Evolutionary conservation across 768 basidiomycete species (phyloP).

Genomic region (Sporobolomyces pararoseus): DNA sequence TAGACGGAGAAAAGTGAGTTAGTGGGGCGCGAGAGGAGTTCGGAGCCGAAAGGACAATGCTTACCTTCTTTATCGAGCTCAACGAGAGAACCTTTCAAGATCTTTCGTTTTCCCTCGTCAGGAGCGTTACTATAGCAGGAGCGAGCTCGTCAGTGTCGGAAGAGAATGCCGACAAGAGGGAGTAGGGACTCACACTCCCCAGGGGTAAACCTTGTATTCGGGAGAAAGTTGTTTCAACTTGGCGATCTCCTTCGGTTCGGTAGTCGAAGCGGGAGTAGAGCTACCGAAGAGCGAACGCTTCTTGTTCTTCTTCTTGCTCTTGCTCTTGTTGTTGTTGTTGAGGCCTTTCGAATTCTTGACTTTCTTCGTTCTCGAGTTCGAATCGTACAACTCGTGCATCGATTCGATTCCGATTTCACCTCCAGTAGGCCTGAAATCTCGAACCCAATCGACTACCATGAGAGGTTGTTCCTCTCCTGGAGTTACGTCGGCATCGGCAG

Average conservation of each 20-base stretch:
- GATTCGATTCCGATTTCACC: slow-evolving; percentile 44
- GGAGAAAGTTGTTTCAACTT: slow-evolving; percentile 15
- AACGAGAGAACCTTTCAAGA: slow-evolving; percentile 32
- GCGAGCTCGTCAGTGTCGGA: background rate
- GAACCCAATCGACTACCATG: slow-evolving; percentile 91
- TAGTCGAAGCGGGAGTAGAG: slow-evolving; percentile 43
- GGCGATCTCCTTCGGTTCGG: slow-evolving; percentile 26
- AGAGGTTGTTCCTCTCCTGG: slow-evolving; percentile 49
- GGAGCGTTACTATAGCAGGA: slow-evolving; percentile 32
- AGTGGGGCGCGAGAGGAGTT: too few species aligned
- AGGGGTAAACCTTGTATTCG: slow-evolving; percentile 50
- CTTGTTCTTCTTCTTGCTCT: slow-evolving; percentile 3
- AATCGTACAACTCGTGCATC: slow-evolving; percentile 7
- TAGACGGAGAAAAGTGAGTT: background rate
- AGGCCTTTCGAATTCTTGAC: background rate
- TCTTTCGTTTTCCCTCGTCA: slow-evolving; percentile 35
- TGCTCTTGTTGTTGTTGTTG: too few species aligned
- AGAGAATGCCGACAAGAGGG: background rate
- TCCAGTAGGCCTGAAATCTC: slow-evolving; percentile 57
- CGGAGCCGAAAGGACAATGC: background rate
- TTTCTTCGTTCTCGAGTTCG: background rate
- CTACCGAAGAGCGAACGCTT: slow-evolving; percentile 39
- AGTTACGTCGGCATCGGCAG: slow-evolving; percentile 65
- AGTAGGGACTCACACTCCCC: slow-evolving; percentile 45
- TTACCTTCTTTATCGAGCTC: slow-evolving; percentile 65